Evolutionary conservation across 108 stramenopile genomes (phyloP).

Genomic region (Cyclotella choctawhatcheeana): DNA sequence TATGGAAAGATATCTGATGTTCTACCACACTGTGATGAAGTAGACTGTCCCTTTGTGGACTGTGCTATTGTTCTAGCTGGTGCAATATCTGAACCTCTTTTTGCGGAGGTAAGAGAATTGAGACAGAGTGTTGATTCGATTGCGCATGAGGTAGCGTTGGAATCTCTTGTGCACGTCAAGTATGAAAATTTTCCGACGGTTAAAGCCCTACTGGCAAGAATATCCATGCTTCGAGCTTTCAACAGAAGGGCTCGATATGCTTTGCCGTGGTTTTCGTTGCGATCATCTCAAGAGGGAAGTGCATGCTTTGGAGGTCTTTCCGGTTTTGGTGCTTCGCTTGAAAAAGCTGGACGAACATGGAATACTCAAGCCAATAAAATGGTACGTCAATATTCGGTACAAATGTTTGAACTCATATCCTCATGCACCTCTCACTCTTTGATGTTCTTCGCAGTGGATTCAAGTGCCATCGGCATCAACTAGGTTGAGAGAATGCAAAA

Average conservation of each 20-base stretch:
- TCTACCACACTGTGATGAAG: slow-evolving; percentile 55
- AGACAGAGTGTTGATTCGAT: slow-evolving; percentile 43
- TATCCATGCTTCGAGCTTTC: slow-evolving; percentile 78
- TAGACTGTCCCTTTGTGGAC: slow-evolving; percentile 61
- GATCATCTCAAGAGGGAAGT: slow-evolving; percentile 84
- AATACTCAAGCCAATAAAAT: slow-evolving; percentile 32
- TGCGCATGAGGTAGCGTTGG: slow-evolving; percentile 59
- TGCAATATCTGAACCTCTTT: slow-evolving; percentile 19
- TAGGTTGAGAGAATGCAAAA: slow-evolving; percentile 54
- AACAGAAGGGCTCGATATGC: slow-evolving; percentile 73
- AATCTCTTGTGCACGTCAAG: slow-evolving; percentile 22
- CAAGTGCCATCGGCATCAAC: slow-evolving; percentile 63
- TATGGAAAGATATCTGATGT: slow-evolving; percentile 63
- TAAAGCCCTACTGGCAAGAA: slow-evolving; percentile 73
- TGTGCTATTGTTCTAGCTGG: slow-evolving; percentile 58
- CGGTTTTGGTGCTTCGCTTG: slow-evolving; percentile 83
- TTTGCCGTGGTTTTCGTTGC: slow-evolving; percentile 78
- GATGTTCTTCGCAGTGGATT: slow-evolving; percentile 56
- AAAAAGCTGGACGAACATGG: slow-evolving; percentile 68
- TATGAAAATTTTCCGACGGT: slow-evolving; percentile 43
- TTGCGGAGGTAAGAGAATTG: slow-evolving; percentile 7
- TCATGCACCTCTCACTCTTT: too few relatives aligned
- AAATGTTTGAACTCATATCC: too few relatives aligned
- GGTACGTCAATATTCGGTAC: slow-evolving; percentile 23
- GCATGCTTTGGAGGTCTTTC: slow-evolving; percentile 74